Conservation (phyloP, 73 alveolate species). For the Paramecium tetraurelia region DNA sequence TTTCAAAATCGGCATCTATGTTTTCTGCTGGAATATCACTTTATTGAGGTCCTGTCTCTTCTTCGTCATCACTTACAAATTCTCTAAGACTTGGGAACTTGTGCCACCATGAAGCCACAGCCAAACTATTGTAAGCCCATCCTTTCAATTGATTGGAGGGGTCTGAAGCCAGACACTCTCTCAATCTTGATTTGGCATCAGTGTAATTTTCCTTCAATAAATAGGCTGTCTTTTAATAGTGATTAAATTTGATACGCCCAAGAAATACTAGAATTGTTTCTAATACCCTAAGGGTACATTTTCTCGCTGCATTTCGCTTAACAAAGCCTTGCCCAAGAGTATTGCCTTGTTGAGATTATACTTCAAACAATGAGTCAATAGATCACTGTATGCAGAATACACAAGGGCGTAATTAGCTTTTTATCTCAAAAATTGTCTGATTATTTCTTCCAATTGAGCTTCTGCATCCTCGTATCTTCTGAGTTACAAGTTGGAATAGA, state of each 20-base stretch:
- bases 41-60: background rate
- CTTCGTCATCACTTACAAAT: constrained; percentile 20
- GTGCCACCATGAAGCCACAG: constrained; percentile 63
- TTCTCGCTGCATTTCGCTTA: constrained; percentile 37
- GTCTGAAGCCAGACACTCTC: constrained; percentile 45
- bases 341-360: constrained; percentile 52
- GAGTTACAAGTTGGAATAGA: background rate
- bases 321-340: constrained; percentile 56
- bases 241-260: constrained; percentile 37
- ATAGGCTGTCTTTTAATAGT: constrained; percentile 51
- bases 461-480: constrained; percentile 60
- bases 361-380: constrained; percentile 39
- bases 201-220: constrained; percentile 44
- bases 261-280: constrained; percentile 16
- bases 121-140: constrained; percentile 50
- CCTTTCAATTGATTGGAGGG: constrained; percentile 49
- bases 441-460: constrained; percentile 21
- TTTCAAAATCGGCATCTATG: constrained; percentile 52
- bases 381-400: constrained; percentile 44
- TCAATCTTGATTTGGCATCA: constrained; percentile 54
- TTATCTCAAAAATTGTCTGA: background rate
- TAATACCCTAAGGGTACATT: constrained; percentile 49
- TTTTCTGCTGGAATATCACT: constrained; percentile 21
- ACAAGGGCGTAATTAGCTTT: background rate
- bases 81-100: constrained; percentile 48